A percentile compares a stretch with the other conserved stretches of the same genome.
phyloP scores from a whole-genome alignment of 768 basidiomycete genomes.

The Phylloporus scabripes region DNA sequence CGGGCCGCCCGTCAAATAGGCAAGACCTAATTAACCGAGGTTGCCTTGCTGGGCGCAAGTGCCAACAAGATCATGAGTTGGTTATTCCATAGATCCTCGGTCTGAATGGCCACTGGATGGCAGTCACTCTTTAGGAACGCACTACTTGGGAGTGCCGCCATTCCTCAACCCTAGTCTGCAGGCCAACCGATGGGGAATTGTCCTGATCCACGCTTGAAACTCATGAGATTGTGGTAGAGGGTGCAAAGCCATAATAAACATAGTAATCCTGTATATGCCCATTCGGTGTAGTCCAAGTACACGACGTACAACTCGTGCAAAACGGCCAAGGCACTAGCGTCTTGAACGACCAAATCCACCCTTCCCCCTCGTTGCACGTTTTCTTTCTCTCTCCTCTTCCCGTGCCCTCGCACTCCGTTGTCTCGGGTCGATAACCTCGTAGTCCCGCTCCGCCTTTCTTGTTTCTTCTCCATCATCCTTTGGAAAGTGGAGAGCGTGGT shows the following conservation, averaged over 20 bases:
- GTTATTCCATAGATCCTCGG: not conserved
- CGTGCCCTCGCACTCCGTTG: slow-evolving; percentile 65
- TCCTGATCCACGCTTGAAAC: not conserved
- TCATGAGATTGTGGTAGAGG: not conserved
- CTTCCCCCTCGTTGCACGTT: slow-evolving; percentile 30
- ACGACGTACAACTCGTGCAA: not conserved
- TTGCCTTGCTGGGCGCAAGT: not conserved
- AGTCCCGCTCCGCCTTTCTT: slow-evolving; percentile 74
- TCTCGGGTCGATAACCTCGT: slow-evolving; percentile 85
- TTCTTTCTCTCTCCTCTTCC: slow-evolving; percentile 74
- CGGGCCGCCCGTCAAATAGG: not conserved
- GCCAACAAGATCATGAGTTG: not conserved
- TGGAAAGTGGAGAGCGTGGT: slow-evolving; percentile 67
- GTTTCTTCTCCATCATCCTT: slow-evolving; percentile 76
- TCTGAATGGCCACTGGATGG: not conserved
- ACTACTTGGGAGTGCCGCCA: not conserved
- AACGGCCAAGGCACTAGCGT: slow-evolving; percentile 14
- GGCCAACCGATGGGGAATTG: not conserved
- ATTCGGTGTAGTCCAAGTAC: too few species aligned
- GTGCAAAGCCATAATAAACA: too few species aligned
- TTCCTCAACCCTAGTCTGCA: not conserved
- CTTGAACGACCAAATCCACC: slow-evolving; percentile 17
- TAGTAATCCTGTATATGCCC: too few species aligned
- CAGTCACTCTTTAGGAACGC: not conserved
- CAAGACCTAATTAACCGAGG: not conserved